Evolutionary conservation across 2,329 filamentous ascomycete genomes (phyloP).

Genomic region (Sclerotinia sclerotiorum): DNA sequence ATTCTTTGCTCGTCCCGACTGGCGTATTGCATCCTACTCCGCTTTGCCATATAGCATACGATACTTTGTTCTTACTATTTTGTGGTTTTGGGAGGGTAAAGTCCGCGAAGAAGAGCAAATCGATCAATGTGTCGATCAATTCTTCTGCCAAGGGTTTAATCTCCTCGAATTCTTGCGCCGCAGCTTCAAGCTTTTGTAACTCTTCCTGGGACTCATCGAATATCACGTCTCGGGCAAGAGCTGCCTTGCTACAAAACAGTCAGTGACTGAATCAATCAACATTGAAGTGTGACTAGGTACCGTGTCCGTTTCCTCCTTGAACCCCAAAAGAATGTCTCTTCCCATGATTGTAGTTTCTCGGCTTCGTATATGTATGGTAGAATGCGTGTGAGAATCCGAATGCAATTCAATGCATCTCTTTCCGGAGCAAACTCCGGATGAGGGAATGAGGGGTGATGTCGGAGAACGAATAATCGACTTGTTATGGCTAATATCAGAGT

Average conservation of each 20-base stretch:
- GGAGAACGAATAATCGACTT: constrained; percentile 77
- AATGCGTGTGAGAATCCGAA: constrained; percentile 84
- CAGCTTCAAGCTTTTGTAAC: constrained; percentile 49
- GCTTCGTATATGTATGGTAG: constrained; percentile 91
- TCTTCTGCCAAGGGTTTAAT: constrained; percentile 88
- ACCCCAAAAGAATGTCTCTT: constrained; percentile 91
- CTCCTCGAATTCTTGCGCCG: constrained; percentile 70
- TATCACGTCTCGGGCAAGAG: constrained; percentile 71
- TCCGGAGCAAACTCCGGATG: constrained; percentile 81
- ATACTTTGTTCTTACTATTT: constrained; percentile 74
- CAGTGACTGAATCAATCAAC: constrained; percentile 25
- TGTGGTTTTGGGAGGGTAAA: constrained; percentile 78
- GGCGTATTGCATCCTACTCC: constrained; percentile 93
- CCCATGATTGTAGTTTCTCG: constrained; percentile 79
- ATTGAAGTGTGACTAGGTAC: constrained; percentile 28
- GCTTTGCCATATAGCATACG: constrained; percentile 96
- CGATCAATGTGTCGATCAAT: constrained; percentile 83
- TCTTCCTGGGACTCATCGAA: constrained; percentile 72
- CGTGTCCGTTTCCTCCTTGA: constrained; percentile 66
- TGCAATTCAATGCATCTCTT: constrained; percentile 89
- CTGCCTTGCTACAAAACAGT: constrained; percentile 51
- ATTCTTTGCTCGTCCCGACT: constrained; percentile 83
- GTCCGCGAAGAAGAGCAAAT: constrained; percentile 87
- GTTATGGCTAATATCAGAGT: constrained; percentile 81
- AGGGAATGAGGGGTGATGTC: constrained; percentile 88